Conservation (phyloP, 2,329 filamentous ascomycete species). For the Colletotrichum incanum region DNA sequence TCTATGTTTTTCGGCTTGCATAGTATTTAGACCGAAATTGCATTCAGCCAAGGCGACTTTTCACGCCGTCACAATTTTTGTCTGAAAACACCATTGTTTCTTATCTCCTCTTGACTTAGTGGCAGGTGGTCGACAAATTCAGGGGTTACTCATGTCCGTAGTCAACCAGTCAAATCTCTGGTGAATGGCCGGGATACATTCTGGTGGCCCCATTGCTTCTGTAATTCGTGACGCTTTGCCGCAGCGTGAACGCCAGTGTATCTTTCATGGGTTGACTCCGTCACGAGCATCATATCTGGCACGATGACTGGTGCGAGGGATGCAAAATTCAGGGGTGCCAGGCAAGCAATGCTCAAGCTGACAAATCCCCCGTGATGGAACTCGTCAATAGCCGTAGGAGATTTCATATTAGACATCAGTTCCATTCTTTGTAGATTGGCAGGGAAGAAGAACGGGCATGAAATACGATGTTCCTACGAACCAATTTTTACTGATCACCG, state of each 20-base stretch:
- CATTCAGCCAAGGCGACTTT: neutral
- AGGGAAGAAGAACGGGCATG: too few species aligned
- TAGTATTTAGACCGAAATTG: neutral
- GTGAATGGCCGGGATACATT: neutral
- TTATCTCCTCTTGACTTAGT: neutral
- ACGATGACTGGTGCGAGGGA: too few species aligned
- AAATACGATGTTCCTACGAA: too few species aligned
- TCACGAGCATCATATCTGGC: too few species aligned
- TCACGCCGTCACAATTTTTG: constrained; percentile 1
- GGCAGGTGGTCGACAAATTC: neutral
- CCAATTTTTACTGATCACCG: too few species aligned
- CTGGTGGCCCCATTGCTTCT: neutral
- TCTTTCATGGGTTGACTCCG: neutral
- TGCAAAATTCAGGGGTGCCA: too few species aligned
- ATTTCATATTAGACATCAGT: too few species aligned
- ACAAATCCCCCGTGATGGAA: too few species aligned
- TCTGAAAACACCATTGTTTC: neutral
- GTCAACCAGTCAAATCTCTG: neutral
- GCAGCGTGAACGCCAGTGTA: neutral
- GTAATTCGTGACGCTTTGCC: too few species aligned
- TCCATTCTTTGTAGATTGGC: too few species aligned
- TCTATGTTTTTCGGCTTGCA: neutral
- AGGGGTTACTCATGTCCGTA: neutral
- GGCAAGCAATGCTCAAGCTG: too few species aligned
- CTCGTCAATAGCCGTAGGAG: too few species aligned